Percentiles rank a stretch among this genome's conserved stretches.
phyloP scores from a whole-genome alignment of 352 stramenopile species.

The Phytophthora cactorum region DNA sequence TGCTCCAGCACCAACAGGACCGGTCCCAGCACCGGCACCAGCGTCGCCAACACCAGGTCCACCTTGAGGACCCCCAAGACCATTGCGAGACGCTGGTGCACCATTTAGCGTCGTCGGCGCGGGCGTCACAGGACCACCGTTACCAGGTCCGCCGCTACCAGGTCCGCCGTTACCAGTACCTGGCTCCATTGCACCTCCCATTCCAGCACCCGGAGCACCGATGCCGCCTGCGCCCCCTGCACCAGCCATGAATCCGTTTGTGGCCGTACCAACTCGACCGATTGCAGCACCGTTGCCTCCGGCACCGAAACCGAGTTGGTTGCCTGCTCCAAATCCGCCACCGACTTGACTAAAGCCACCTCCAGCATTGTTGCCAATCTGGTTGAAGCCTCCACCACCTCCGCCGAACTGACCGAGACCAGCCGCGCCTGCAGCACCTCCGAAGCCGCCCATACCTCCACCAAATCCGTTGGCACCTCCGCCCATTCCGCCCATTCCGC shows the following conservation, averaged over 20 bases:
- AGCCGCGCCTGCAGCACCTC: slow-evolving; percentile 1
- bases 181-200: neutral
- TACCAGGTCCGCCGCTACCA: neutral
- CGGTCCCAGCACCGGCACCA: too few species aligned
- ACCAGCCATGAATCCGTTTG: neutral
- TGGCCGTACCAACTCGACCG: neutral
- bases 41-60: too few species aligned
- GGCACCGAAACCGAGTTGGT: neutral
- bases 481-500: neutral
- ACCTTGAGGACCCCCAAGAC: too few species aligned
- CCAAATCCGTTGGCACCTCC: neutral
- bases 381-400: slow-evolving; percentile 12
- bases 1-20: too few species aligned
- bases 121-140: too few species aligned
- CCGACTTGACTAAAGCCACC: neutral
- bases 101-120: too few species aligned
- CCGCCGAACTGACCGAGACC: slow-evolving; percentile 1
- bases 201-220: neutral
- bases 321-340: slow-evolving; percentile 8
- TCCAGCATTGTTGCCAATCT: slow-evolving; percentile 2
- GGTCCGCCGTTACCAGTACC: neutral
- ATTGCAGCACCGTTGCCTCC: neutral
- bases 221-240: neutral
- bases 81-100: too few species aligned
- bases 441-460: slow-evolving; percentile 9